Conservation (phyloP, 345 rosid species). For the Rhodomyrtus tomentosa region DNA sequence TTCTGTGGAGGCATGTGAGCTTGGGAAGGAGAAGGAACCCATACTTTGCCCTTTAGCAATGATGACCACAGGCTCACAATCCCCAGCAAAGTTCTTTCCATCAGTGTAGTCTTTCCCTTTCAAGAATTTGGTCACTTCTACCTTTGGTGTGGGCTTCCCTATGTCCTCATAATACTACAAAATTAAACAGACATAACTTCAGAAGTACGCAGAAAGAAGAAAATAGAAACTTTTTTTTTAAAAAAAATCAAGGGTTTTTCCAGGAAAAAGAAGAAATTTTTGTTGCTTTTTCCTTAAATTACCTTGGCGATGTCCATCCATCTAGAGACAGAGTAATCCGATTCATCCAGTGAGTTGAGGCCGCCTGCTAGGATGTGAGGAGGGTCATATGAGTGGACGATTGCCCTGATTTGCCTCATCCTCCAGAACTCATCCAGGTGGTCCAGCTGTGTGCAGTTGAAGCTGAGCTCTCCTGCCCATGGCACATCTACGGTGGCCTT, state of each 20-base stretch:
- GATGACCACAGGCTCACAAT: constrained; percentile 90
- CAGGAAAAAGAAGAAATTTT: neutral
- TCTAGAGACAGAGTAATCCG: constrained; percentile 76
- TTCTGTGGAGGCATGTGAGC: neutral
- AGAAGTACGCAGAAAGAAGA: neutral
- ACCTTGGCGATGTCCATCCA: constrained; percentile 88
- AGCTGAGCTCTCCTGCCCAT: constrained; percentile 76
- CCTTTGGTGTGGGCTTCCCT: constrained; percentile 83
- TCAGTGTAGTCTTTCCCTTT: constrained; percentile 57
- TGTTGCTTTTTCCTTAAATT: neutral
- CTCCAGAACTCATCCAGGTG: constrained; percentile 93
- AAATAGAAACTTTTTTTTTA: neutral
- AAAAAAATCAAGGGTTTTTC: neutral
- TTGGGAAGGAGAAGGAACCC: neutral
- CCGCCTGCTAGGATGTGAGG: constrained; percentile 79
- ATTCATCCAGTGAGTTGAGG: constrained; percentile 56
- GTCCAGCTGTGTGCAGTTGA: constrained; percentile 85
- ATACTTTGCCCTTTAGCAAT: constrained; percentile 91
- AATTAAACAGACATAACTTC: neutral
- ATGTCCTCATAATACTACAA: constrained; percentile 70
- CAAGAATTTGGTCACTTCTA: constrained; percentile 54
- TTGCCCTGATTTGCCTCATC: constrained; percentile 74
- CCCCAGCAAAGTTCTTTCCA: constrained; percentile 70
- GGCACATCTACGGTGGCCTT: constrained; percentile 78
- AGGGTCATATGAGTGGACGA: constrained; percentile 43